Evolutionary conservation across 441 rosid genomes (phyloP).

Genomic region (Sinapis alba): DNA sequence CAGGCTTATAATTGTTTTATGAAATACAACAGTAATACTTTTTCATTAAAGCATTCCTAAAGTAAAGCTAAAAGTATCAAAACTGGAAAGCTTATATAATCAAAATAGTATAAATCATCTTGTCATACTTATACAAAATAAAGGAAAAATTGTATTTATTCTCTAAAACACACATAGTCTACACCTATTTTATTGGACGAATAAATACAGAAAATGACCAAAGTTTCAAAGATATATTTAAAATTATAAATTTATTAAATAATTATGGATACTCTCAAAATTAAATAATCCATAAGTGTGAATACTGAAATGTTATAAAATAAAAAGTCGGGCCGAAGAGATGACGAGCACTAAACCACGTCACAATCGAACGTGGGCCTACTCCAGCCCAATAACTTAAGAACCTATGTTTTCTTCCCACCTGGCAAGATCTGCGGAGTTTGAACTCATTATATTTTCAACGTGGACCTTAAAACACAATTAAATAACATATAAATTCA

Average conservation of each 20-base stretch:
- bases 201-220: too few species aligned
- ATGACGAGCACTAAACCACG: conserved; percentile 41
- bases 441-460: conserved; percentile 12
- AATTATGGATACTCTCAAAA: neutral
- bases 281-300: neutral
- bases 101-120: too few species aligned
- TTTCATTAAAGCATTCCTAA: neutral
- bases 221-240: too few species aligned
- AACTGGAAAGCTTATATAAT: too few species aligned
- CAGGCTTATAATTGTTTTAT: neutral
- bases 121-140: too few species aligned
- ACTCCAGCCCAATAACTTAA: conserved; percentile 12
- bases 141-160: too few species aligned
- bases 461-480: conserved; percentile 29
- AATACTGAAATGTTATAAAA: neutral
- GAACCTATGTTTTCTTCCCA: conserved; percentile 16
- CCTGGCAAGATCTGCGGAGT: conserved; percentile 35
- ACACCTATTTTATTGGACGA: too few species aligned
- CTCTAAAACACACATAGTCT: too few species aligned
- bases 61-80: neutral
- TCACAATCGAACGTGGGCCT: conserved; percentile 30
- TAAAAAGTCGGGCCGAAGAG: conserved; percentile 32
- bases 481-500: neutral
- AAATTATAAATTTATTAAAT: too few species aligned
- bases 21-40: neutral